Conservation (phyloP, 2,329 filamentous ascomycete genomes). For the Diaporthe amygdali region DNA sequence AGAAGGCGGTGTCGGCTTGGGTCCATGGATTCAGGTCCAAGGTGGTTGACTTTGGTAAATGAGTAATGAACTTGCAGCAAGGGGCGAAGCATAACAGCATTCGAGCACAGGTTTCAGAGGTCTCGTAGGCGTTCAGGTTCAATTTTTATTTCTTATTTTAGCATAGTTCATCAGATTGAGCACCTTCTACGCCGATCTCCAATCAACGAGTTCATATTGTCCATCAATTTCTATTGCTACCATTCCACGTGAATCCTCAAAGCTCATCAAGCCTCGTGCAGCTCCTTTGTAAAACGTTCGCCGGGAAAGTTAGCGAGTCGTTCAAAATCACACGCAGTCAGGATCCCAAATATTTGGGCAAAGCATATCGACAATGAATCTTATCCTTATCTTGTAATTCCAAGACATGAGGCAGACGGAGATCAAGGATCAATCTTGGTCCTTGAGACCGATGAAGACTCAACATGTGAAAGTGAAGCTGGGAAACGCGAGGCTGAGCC, state of each 20-base stretch:
- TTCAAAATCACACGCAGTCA: not conserved
- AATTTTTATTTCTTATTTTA: not conserved
- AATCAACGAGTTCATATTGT: not conserved
- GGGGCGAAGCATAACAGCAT: not conserved
- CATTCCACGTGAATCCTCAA: not conserved
- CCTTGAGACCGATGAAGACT: not conserved
- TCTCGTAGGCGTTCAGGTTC: not conserved
- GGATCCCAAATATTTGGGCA: not conserved
- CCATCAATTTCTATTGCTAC: too few species aligned
- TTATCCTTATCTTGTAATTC: not conserved
- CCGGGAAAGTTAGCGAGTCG: fast-evolving
- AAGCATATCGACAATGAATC: fast-evolving
- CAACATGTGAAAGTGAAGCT: not conserved
- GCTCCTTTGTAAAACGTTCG: not conserved
- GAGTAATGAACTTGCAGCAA: not conserved
- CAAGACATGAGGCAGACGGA: not conserved
- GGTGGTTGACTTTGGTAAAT: not conserved
- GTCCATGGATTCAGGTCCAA: not conserved
- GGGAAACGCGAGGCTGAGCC: not conserved
- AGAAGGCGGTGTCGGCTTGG: constrained; percentile 39
- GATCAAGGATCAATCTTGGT: not conserved
- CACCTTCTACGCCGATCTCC: not conserved
- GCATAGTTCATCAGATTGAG: not conserved
- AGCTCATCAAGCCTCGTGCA: fast-evolving
- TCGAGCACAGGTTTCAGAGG: not conserved